Evolutionary conservation across 352 stramenopile species (phyloP), one percentile per base, ranked within the genome.

Genomic region (Blastocystis sp.): DNA sequence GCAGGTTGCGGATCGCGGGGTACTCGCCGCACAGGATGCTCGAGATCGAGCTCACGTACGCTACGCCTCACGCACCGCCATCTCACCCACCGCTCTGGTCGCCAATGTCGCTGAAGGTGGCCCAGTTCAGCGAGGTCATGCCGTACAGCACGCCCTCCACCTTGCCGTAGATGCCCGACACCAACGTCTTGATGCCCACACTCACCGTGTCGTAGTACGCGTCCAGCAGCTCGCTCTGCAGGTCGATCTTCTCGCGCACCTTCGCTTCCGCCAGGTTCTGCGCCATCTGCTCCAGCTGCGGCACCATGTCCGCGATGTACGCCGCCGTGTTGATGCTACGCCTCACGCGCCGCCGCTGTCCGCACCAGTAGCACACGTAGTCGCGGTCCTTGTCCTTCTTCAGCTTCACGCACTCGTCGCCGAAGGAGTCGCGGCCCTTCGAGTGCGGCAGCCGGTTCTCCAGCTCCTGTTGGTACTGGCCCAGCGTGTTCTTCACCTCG

Each of bases 241-340:
- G 93, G 80, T 97, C 94, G 79, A 98, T 96, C 9, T 94, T 93
- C 48, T 96, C 92, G 40, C 93, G 93, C 89, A 96, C 98, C 24
- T 92, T 93, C 57, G 94, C 93, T 81, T 98, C 28, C 28, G 28
- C 28, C 28, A 34, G 28, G 28, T 34, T 34, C 28, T 34, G 28
- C 28, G 28, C 28, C 7, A 98, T 94, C 91, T 98, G 95, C 90
- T 98, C 93, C 38, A 96, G 89, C 57, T 97, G 97, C 90, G 97
- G 95, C 10, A 96, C 91, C 9, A 96, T 98, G 77, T 99, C 96
- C 0, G 95, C 95, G 82, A 96, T 98, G 90, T 98, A 99, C 90
- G 98, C 96, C 24, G 95, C 97, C 17, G 97, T 99, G 92, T 98
- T 98, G 28, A 34, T 34, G 28, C 28, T 34, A 34, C 28, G 28